Conservation (phyloP, 1,284 basidiomycete species). For the Bondarzewia mesenterica region DNA sequence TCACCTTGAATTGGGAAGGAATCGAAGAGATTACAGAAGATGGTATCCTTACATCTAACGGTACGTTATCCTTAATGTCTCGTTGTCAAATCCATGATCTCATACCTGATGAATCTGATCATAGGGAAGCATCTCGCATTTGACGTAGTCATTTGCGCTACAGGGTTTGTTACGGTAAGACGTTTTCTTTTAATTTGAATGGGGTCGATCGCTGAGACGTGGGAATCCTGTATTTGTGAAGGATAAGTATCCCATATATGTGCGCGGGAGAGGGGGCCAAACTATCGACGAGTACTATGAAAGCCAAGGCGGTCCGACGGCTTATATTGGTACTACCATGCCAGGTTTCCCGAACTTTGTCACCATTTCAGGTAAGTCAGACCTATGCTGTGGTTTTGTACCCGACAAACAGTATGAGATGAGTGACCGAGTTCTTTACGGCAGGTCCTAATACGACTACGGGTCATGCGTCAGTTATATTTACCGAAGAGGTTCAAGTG, state of each 20-base stretch:
- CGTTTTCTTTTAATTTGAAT: neutral
- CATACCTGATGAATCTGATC: neutral
- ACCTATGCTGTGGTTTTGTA: neutral
- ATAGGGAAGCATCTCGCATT: constrained; percentile 19
- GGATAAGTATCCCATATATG: constrained; percentile 20
- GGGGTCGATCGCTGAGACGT: neutral
- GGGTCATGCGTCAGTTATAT: constrained; percentile 39
- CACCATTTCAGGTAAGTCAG: constrained; percentile 15
- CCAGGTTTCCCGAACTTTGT: constrained; percentile 33
- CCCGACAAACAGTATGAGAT: neutral
- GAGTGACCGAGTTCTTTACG: neutral
- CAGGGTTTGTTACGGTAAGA: constrained; percentile 21
- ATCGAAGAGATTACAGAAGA: constrained; percentile 28
- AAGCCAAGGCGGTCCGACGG: constrained; percentile 25
- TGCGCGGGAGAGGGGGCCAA: constrained; percentile 20
- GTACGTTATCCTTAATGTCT: constrained; percentile 12
- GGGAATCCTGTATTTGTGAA: constrained; percentile 5
- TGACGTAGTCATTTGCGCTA: constrained; percentile 25
- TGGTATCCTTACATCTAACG: constrained; percentile 29
- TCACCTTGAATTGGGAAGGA: constrained; percentile 29
- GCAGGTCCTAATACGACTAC: constrained; percentile 40
- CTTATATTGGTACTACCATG: constrained; percentile 25
- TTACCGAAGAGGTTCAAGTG: constrained; percentile 36
- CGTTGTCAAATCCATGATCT: too few species aligned
- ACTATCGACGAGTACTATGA: constrained; percentile 26